Conservation (phyloP, 2,329 filamentous ascomycete genomes). For the Incumbomyces delicatus region DNA sequence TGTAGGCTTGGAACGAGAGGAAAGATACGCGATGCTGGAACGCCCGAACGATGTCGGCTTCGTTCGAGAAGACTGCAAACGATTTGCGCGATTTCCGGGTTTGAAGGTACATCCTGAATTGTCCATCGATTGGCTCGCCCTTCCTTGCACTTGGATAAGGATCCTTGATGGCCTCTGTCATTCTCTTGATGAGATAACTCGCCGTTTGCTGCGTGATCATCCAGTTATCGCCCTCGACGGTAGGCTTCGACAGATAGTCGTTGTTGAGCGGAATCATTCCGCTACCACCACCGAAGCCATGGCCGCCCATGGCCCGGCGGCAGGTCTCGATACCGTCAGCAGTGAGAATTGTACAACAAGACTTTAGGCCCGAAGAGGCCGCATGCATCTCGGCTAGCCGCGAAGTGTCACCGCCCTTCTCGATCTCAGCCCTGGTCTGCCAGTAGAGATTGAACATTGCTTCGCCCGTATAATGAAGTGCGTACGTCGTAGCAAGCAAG, state of each 20-base stretch:
- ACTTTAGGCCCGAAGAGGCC: conserved; percentile 46
- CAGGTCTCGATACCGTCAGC: conserved; percentile 47
- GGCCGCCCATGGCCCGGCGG: conserved; percentile 44
- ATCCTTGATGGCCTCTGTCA: conserved; percentile 31
- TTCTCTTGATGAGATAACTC: conserved; percentile 43
- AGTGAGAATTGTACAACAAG: conserved; percentile 43
- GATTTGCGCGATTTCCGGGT: conserved; percentile 16
- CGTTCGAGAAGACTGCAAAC: conserved; percentile 25
- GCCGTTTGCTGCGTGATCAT: conserved; percentile 48
- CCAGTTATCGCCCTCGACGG: conserved; percentile 49
- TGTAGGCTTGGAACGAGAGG: conserved; percentile 31
- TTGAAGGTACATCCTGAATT: conserved; percentile 31
- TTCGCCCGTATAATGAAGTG: conserved; percentile 34
- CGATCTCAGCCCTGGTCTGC: conserved; percentile 36
- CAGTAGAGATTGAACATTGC: conserved; percentile 44
- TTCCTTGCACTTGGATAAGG: conserved; percentile 22
- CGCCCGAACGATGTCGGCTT: conserved; percentile 33
- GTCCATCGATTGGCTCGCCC: conserved; percentile 31
- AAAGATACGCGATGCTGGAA: conserved; percentile 38
- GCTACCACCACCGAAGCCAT: conserved; percentile 45
- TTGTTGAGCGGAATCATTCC: conserved; percentile 44
- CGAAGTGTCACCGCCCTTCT: conserved; percentile 39
- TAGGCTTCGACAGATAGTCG: conserved; percentile 44
- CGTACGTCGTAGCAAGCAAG: conserved; percentile 44
- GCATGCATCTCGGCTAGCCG: conserved; percentile 43